These are phyloP conservation scores for Mortierella sp. DNA, from an alignment of 371 early-diverging fungal genomes.

Conservation along the genomic window DNA sequence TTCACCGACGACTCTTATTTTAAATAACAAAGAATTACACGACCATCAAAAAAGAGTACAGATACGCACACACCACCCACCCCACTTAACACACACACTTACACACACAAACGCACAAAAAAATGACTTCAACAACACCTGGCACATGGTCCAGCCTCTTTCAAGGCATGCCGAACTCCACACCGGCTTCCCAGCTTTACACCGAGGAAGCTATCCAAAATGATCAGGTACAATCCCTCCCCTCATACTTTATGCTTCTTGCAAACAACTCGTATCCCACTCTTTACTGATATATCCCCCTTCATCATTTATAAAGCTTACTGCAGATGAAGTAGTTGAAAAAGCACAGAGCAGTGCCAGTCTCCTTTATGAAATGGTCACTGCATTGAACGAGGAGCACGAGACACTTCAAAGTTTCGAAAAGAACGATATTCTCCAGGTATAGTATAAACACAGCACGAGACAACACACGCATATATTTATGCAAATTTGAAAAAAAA, in stretches of 20 bases:
- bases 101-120: background rate
- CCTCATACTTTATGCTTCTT: background rate
- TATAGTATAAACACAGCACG: background rate
- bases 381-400: constrained; percentile 18
- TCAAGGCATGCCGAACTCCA: constrained; percentile 16
- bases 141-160: constrained; percentile 37
- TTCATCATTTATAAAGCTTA: constrained; percentile 12
- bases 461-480: background rate
- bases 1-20: background rate
- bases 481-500: background rate
- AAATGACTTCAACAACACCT: constrained; percentile 43
- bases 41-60: too few relatives aligned
- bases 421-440: constrained; percentile 42
- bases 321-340: constrained; percentile 35
- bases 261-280: background rate
- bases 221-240: constrained; percentile 13
- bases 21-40: too few relatives aligned
- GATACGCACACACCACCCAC: background rate
- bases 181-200: constrained; percentile 25
- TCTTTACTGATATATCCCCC: background rate
- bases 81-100: constrained; percentile 10
- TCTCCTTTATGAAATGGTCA: constrained; percentile 39
- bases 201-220: constrained; percentile 43
- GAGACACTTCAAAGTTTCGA: constrained; percentile 14
- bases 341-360: constrained; percentile 38